Conservation (phyloP, 2,329 filamentous ascomycete species). For the Fusarium duplospermum region DNA sequence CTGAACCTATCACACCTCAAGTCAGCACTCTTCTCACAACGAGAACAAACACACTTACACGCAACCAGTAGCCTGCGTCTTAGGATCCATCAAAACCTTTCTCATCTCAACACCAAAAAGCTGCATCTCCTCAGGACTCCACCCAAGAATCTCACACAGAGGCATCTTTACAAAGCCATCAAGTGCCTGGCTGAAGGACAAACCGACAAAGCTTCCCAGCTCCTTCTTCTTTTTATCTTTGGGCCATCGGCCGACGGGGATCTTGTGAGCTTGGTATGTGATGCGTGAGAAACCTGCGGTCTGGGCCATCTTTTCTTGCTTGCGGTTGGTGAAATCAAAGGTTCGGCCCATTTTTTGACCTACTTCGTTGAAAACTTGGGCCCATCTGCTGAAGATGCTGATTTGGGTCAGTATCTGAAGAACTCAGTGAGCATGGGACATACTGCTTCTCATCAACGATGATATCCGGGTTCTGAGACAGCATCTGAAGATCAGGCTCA, state of each 20-base stretch:
- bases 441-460: conserved; percentile 33
- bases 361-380: conserved; percentile 21
- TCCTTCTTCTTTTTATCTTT: conserved; percentile 39
- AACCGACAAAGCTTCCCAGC: conserved; percentile 33
- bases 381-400: conserved; percentile 38
- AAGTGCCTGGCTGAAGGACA: conserved; percentile 38
- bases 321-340: conserved; percentile 33
- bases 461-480: conserved; percentile 16
- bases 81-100: conserved; percentile 21
- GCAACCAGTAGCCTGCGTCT: conserved; percentile 23
- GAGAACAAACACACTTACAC: conserved; percentile 21
- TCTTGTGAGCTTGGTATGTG: conserved; percentile 20
- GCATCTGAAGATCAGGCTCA: conserved; percentile 39
- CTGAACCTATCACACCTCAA: conserved; percentile 3
- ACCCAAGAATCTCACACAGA: conserved; percentile 33
- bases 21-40: not conserved
- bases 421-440: rapidly evolving
- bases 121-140: conserved; percentile 38
- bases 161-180: conserved; percentile 41
- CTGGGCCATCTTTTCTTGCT: conserved; percentile 31
- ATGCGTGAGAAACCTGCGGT: conserved; percentile 17
- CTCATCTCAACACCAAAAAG: conserved; percentile 40
- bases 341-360: conserved; percentile 30
- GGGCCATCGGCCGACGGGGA: conserved; percentile 37
- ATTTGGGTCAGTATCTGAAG: not conserved